Percentiles rank a stretch among this genome's conserved stretches.
These are phyloP conservation scores for Chaetomium sp. DNA, from an alignment of 2,329 filamentous ascomycete genomes.

Conservation along the genomic window DNA sequence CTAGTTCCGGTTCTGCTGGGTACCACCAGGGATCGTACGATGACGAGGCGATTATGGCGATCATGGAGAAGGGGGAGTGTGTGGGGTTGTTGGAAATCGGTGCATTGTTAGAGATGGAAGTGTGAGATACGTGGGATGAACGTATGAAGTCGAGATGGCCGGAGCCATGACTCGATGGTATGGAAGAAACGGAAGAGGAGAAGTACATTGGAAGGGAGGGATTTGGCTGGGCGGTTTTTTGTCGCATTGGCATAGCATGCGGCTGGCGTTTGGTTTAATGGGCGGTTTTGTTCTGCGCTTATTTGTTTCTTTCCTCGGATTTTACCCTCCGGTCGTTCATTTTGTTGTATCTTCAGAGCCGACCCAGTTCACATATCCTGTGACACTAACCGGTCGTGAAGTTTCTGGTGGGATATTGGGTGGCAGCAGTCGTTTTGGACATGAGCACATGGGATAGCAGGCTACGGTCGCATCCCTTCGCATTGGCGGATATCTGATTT, in stretches of 20 bases:
- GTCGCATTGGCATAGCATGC: not conserved
- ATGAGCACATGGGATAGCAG: not conserved
- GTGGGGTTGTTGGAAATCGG: slow-evolving; percentile 46
- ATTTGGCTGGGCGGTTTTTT: not conserved
- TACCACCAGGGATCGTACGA: slow-evolving; percentile 26
- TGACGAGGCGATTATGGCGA: slow-evolving; percentile 42
- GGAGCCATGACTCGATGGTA: not conserved
- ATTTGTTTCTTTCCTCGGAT: not conserved
- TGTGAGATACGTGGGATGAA: not conserved
- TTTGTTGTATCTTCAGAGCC: too few relatives aligned
- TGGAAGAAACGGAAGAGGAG: not conserved
- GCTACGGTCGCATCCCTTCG: not conserved
- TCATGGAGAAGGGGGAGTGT: slow-evolving; percentile 40
- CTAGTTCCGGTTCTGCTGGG: too few relatives aligned
- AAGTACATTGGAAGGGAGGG: not conserved
- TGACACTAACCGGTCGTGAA: not conserved
- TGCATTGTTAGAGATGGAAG: slow-evolving; percentile 26
- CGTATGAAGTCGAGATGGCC: too few relatives aligned
- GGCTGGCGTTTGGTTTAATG: slow-evolving; percentile 33
- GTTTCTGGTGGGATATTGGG: not conserved
- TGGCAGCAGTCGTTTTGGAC: not conserved
- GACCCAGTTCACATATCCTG: too few relatives aligned
- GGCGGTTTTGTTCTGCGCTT: not conserved
- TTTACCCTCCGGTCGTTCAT: too few relatives aligned
- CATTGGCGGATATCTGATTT: not conserved